Evolutionary conservation across 192 early-diverging fungal species (phyloP), one percentile per base, ranked within the genome.

Genomic region (Diversispora epigaea): DNA sequence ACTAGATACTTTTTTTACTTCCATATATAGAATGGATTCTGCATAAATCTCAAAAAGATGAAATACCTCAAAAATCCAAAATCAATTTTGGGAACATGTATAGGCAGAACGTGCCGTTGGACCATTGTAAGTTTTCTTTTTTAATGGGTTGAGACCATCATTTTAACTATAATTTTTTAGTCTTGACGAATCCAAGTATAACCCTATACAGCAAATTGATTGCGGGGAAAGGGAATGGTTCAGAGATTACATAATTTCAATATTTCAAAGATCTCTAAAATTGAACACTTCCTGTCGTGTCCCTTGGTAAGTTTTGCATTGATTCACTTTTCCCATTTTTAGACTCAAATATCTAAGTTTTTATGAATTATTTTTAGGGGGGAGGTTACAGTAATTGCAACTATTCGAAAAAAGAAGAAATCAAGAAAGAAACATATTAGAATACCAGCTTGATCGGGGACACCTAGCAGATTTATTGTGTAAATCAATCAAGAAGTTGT

Each of bases 111-210:
- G 61, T 41, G 63, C 61, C 50, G 62, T 76, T 67, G 62, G 45
- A 67, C 47, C 17, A 67, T 76, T 76, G 74, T 76, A 67, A 76
- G 63, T 70, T 47, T 69, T 52, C 52, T 52, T 49, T 55, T 15
- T 25, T n/a, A n/a, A 54, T 49, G 4, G 45, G 15, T 52, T 22
- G 21, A 70, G 17, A n/a, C 39, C 47, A 70, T 70, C 44, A 32
- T 52, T 70, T 69, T 50, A 69, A 54, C 68, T 25, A 22, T 39
- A 3, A 0, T 39, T 76, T 76, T n/a, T 54, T 76, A 76, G 62
- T 55, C 74, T 76, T 3, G 45, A 76, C 22, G 74, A 52, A 8
- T 52, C 50, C 8, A 8, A 52, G 7, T 52, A 52, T 8, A 52
- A 52, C 0, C 50, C 50, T 52, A 52, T 52, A 52, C 50, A 52